These are phyloP conservation scores for Luffa aegyptiaca DNA, from an alignment of 306 rosid species.

Conservation along the genomic window DNA sequence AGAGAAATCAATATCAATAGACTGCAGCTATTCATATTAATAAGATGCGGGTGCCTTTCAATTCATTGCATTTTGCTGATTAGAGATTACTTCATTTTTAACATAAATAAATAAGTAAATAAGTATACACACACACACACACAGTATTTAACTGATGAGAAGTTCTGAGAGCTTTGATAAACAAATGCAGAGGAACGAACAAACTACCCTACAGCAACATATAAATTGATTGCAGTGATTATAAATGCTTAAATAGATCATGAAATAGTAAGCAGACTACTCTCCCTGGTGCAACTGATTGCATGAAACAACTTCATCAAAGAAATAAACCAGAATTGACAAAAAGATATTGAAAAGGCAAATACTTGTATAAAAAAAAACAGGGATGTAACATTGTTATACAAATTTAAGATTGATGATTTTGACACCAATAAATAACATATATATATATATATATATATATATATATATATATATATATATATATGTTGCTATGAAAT, in stretches of 20 bases:
- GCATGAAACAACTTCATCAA: neutral
- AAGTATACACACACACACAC: neutral
- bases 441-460: neutral
- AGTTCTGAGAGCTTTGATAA: neutral
- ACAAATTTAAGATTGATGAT: neutral
- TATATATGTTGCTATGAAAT: neutral
- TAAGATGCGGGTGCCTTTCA: neutral
- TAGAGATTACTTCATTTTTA: neutral
- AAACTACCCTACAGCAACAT: neutral
- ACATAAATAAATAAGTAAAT: neutral
- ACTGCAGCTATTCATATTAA: neutral
- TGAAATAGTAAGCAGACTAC: neutral
- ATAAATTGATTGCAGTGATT: neutral
- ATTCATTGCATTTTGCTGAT: neutral
- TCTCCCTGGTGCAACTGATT: neutral
- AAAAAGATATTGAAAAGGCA: neutral
- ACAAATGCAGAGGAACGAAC: neutral
- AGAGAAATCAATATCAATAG: constrained; percentile 19
- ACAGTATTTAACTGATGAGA: neutral
- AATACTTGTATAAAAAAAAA: neutral
- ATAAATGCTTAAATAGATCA: neutral
- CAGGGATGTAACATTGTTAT: neutral
- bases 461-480: no score
- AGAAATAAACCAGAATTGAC: neutral
- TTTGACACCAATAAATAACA: neutral